phyloP scores from a whole-genome alignment of 2,329 filamentous ascomycete species.

The Tolypocladium nubicola region DNA sequence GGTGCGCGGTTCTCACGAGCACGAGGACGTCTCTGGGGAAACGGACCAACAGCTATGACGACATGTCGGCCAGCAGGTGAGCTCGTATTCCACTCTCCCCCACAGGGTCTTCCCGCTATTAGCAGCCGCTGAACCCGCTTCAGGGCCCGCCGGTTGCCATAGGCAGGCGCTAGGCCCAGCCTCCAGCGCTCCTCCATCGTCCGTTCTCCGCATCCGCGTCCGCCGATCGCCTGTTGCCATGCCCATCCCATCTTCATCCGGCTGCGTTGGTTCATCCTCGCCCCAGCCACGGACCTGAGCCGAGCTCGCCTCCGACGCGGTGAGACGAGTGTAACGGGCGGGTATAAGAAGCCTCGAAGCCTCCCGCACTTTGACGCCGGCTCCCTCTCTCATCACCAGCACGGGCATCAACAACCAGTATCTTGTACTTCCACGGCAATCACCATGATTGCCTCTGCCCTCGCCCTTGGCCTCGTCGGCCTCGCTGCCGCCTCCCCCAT shows the following conservation, averaged over 20 bases:
- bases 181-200: not conserved
- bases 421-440: not conserved
- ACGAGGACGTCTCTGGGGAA: not conserved
- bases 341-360: not conserved
- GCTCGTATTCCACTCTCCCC: not conserved
- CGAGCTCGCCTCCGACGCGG: not conserved
- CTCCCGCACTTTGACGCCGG: not conserved
- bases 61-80: not conserved
- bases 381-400: not conserved
- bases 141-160: not conserved
- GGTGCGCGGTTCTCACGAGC: not conserved
- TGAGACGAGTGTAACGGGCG: not conserved
- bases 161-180: not conserved
- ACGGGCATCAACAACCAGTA: not conserved
- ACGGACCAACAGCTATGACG: not conserved
- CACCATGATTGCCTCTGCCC: slow-evolving; percentile 6
- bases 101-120: not conserved
- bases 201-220: not conserved
- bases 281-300: not conserved
- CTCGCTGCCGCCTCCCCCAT: slow-evolving; percentile 11
- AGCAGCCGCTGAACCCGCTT: not conserved
- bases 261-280: not conserved
- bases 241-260: not conserved
- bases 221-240: not conserved
- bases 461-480: slow-evolving; percentile 8